Conservation (phyloP, 495 filamentous ascomycete genomes). For the Apodospora peruviana region DNA sequence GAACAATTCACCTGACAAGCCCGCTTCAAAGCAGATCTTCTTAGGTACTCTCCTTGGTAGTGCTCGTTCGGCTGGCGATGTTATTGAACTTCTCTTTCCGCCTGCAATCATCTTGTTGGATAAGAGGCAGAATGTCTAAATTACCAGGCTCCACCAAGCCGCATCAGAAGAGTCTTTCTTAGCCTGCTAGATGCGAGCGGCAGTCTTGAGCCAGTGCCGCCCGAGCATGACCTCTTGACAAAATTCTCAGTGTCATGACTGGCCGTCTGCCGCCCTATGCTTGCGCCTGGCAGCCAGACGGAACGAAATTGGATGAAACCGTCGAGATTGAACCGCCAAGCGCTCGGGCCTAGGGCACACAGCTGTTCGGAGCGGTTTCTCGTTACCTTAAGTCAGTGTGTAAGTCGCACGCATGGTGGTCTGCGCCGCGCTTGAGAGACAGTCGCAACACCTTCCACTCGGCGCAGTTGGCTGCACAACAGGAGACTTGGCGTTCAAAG, state of each 20-base stretch:
- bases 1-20: slow-evolving; percentile 17
- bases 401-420: not conserved
- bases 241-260: slow-evolving; percentile 15
- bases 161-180: slow-evolving; percentile 4
- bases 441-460: not conserved
- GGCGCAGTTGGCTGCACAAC: slow-evolving; percentile 1
- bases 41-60: slow-evolving; percentile 11
- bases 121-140: slow-evolving; percentile 24
- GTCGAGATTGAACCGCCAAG: slow-evolving; percentile 14
- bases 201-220: not conserved
- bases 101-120: slow-evolving; percentile 8
- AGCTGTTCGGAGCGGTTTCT: slow-evolving; percentile 1
- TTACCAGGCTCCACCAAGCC: slow-evolving; percentile 19
- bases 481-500: slow-evolving; percentile 3
- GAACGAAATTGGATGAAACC: slow-evolving; percentile 9
- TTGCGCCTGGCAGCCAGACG: slow-evolving; percentile 1
- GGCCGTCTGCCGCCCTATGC: not conserved
- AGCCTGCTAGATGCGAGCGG: not conserved
- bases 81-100: slow-evolving; percentile 6
- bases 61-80: slow-evolving; percentile 13
- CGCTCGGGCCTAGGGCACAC: slow-evolving; percentile 4
- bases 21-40: slow-evolving; percentile 8
- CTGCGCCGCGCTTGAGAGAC: not conserved
- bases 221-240: slow-evolving; percentile 9
- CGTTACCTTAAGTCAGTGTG: not conserved